A percentile compares a stretch with the other conserved stretches of the same genome.
Evolutionary conservation across 768 basidiomycete species (phyloP).

Genomic region (Neoboletus magnificus): DNA sequence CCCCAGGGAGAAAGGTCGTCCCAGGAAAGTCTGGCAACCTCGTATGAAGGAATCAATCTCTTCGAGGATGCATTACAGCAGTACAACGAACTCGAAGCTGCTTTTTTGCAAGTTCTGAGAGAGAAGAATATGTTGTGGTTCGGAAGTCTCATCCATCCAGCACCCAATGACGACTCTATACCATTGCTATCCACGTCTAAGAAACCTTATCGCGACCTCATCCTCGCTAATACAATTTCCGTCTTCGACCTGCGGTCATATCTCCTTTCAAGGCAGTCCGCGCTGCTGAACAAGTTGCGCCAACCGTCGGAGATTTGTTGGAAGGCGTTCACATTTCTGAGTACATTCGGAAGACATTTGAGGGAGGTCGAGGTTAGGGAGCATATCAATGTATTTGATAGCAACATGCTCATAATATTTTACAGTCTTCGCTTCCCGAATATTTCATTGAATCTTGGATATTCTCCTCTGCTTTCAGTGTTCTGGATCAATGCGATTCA

Average conservation of each 20-base stretch:
- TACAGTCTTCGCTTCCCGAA: constrained; percentile 49
- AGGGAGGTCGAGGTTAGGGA: constrained; percentile 66
- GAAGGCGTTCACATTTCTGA: constrained; percentile 72
- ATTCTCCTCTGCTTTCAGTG: constrained; percentile 83
- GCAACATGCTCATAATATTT: constrained; percentile 18
- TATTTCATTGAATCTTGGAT: constrained; percentile 93
- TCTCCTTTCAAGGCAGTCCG: constrained; percentile 82
- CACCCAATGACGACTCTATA: constrained; percentile 69
- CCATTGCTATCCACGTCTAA: constrained; percentile 74
- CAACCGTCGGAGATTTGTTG: constrained; percentile 66
- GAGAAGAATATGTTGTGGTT: constrained; percentile 93
- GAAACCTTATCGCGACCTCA: constrained; percentile 87
- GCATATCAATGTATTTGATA: neutral
- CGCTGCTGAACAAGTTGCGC: constrained; percentile 66
- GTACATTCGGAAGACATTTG: constrained; percentile 69
- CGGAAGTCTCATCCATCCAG: constrained; percentile 72
- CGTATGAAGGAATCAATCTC: constrained; percentile 87
- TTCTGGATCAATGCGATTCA: constrained; percentile 72
- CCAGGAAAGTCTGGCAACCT: constrained; percentile 91
- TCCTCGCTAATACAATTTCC: constrained; percentile 85
- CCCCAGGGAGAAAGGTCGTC: constrained; percentile 2
- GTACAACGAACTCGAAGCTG: constrained; percentile 88
- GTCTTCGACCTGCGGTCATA: constrained; percentile 94
- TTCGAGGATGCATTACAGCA: constrained; percentile 85
- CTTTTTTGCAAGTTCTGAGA: constrained; percentile 69